These are phyloP conservation scores for Penicillium antarcticum DNA, from an alignment of 495 filamentous ascomycete genomes.

Conservation along the genomic window DNA sequence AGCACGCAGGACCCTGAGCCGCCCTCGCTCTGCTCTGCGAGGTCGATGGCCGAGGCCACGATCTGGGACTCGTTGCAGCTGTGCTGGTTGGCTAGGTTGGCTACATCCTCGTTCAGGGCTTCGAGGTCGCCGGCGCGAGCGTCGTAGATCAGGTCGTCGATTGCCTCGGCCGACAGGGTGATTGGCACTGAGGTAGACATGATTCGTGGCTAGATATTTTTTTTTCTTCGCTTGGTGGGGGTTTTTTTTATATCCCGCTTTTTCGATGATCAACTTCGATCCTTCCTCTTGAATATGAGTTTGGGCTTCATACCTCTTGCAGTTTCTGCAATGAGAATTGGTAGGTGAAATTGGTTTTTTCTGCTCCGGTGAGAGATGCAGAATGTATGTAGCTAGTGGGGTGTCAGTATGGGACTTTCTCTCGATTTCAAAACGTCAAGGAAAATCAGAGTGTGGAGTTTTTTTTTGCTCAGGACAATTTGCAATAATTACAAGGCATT, in stretches of 20 bases:
- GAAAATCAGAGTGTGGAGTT: neutral
- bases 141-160: conserved; percentile 85
- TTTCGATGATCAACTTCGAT: neutral
- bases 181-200: conserved; percentile 27
- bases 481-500: too few species aligned
- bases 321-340: too few species aligned
- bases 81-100: conserved; percentile 55
- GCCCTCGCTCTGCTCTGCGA: conserved; percentile 61
- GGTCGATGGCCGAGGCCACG: conserved; percentile 63
- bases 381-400: conserved; percentile 1
- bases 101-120: conserved; percentile 61
- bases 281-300: too few species aligned
- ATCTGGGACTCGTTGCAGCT: conserved; percentile 50
- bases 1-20: conserved; percentile 52
- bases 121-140: conserved; percentile 71
- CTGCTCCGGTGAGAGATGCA: too few species aligned
- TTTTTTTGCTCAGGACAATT: too few species aligned
- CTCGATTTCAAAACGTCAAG: neutral
- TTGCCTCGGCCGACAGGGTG: conserved; percentile 65
- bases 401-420: conserved; percentile 3
- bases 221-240: conserved; percentile 3
- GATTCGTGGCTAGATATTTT: neutral
- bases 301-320: too few species aligned
- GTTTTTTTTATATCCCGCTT: conserved; percentile 3
- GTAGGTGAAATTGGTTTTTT: too few species aligned